Evolutionary conservation across 179 eudicot species (phyloP).

Genomic region (Camellia oleifera): DNA sequence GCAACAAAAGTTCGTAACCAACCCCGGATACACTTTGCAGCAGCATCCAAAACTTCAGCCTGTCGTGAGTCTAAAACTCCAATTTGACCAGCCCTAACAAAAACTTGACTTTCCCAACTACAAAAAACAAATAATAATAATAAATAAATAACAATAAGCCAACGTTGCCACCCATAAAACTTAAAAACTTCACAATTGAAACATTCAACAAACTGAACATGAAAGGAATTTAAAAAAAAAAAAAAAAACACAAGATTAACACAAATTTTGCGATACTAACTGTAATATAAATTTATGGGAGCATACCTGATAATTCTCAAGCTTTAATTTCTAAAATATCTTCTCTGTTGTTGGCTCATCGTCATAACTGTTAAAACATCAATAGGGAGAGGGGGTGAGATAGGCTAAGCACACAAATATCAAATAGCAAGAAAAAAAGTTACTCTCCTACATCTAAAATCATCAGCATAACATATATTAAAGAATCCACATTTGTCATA

Average conservation of each 20-base stretch:
- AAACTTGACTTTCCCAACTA: conserved; percentile 92
- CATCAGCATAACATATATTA: background rate
- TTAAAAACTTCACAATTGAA: background rate
- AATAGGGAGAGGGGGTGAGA: background rate
- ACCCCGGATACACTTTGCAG: conserved; percentile 79
- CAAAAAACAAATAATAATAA: conserved; percentile 13
- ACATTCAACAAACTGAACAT: background rate
- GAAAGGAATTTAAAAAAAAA: background rate
- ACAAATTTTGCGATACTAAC: conserved; percentile 3
- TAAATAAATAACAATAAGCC: background rate
- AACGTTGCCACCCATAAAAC: conserved; percentile 2
- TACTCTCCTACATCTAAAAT: background rate
- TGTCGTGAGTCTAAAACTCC: conserved; percentile 87
- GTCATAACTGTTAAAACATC: conserved; percentile 54
- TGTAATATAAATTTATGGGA: conserved; percentile 13
- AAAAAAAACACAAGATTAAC: background rate
- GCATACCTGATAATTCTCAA: conserved; percentile 86
- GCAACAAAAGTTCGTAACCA: conserved; percentile 73
- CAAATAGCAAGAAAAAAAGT: background rate
- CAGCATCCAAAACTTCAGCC: conserved; percentile 80
- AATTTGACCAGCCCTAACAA: conserved; percentile 96
- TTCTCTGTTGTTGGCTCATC: conserved; percentile 66
- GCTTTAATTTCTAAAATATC: conserved; percentile 74
- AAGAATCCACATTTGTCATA: background rate
- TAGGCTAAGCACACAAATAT: background rate